A percentile compares a stretch with the other conserved stretches of the same genome.
These are phyloP conservation scores for Colletotrichum viniferum DNA, from an alignment of 2,329 filamentous ascomycete species.

Conservation along the genomic window DNA sequence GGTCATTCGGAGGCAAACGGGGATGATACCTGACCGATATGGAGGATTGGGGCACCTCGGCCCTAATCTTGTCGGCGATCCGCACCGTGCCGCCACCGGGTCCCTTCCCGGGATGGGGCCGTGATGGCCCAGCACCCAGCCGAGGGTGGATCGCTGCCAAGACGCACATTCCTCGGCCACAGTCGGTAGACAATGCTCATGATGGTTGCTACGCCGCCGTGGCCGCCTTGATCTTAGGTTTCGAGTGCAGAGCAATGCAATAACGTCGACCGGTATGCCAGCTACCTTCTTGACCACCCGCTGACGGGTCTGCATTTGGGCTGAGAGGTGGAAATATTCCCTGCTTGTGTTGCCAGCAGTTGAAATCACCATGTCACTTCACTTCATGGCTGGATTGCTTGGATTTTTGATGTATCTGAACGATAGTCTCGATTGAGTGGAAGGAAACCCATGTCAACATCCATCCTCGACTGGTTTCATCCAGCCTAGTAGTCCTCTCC, in stretches of 20 bases:
- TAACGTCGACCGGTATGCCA: not conserved
- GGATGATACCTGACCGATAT: not conserved
- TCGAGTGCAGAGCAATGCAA: accelerated
- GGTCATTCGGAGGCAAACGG: not conserved
- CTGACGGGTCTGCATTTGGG: not conserved
- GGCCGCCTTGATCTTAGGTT: not conserved
- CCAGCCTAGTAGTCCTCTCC: constrained; percentile 77
- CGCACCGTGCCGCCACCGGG: not conserved
- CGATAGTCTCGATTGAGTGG: constrained; percentile 10
- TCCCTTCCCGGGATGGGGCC: not conserved
- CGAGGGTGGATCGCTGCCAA: not conserved
- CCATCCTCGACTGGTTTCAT: constrained; percentile 2
- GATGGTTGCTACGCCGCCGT: not conserved
- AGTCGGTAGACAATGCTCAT: not conserved
- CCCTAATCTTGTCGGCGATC: not conserved
- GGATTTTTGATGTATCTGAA: constrained; percentile 14
- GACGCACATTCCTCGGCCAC: not conserved
- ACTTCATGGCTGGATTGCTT: not conserved
- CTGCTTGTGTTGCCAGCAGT: not conserved
- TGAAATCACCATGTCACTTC: not conserved
- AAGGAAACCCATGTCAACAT: constrained; percentile 5
- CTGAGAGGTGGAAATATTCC: accelerated
- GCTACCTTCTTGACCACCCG: accelerated
- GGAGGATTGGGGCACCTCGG: not conserved
- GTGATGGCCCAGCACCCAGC: not conserved